Percentiles rank a stretch among this genome's conserved stretches.
Conservation (phyloP, 148 eudicot genomes). For the Simmondsia chinensis region DNA sequence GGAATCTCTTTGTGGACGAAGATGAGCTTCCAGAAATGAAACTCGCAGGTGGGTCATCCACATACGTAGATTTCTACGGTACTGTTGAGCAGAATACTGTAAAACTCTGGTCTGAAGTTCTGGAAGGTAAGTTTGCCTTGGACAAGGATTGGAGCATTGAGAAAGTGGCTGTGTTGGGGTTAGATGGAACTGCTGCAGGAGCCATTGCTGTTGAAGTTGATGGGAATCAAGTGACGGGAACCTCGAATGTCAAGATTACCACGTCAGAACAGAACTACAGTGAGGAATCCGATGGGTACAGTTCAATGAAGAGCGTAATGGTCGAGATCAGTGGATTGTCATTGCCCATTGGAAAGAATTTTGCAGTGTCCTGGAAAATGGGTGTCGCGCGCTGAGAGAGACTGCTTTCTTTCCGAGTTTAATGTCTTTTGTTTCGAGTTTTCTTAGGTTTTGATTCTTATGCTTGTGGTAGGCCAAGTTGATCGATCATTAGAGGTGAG, state of each 20-base stretch:
- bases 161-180: constrained; percentile 61
- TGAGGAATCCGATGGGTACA: constrained; percentile 20
- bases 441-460: no score
- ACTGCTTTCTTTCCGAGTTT: no score
- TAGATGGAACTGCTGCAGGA: constrained; percentile 33
- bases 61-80: constrained; percentile 63
- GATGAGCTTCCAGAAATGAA: constrained; percentile 94
- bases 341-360: constrained; percentile 72
- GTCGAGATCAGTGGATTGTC: constrained; percentile 70
- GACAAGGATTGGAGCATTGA: constrained; percentile 72
- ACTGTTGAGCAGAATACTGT: constrained; percentile 37
- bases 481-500: no score
- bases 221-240: constrained; percentile 21
- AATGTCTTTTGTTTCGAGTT: no score
- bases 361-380: constrained; percentile 78
- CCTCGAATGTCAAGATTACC: constrained; percentile 24
- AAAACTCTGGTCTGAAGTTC: constrained; percentile 81
- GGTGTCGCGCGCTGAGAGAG: no score
- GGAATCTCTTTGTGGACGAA: constrained; percentile 72
- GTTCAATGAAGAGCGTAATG: constrained; percentile 45
- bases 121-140: constrained; percentile 68
- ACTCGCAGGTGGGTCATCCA: constrained; percentile 58
- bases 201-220: constrained; percentile 35
- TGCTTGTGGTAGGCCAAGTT: no score
- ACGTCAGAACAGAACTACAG: constrained; percentile 25